Evolutionary conservation across 805 yeast genomes (phyloP), one percentile per base, ranked within the genome.

Genomic region (Yarrowia sp.): DNA sequence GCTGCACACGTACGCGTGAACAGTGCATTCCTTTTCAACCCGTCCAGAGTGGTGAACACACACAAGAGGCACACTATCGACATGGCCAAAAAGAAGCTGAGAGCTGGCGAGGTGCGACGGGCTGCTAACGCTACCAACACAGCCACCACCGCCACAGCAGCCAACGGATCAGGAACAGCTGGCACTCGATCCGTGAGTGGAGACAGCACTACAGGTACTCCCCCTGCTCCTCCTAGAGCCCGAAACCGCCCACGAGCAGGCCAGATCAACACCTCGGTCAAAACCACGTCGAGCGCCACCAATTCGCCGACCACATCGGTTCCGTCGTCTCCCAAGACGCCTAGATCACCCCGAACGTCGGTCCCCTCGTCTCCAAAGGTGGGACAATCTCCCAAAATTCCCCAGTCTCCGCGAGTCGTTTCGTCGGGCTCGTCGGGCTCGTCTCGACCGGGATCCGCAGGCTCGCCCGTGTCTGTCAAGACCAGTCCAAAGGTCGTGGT

Each of bases 1-100:
- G 38, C 49, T 56, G 64, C 64, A 56, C 64, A 56, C 64, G 49
- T 42, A 56, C 64, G 59, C 59, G 59, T 53, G 59, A 53, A 53
- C 59, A 53, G 59, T 53, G 59, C 59, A 53, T 53, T 53, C 59
- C 45, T 53, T 52, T 49, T 52, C 42, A 52, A 52, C 46, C 46
- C 15, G 61, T 40, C 61, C 5, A 38, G n/a, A 12, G 46, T 55
- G 46, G 43, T 40, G 43, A 55, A 55, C 36, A 38, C 46, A 16
- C 56, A 16, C 36, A 26, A 16, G 5, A 12, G 58, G 58, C 46
- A 40, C 61, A 26, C 35, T 8, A 40, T 12, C 64, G 42, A 56
- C 64, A 56, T 56, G 64, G 64, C 64, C 38, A 56, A 56, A 43
- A 56, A 56, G 64, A 56, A 56, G 49, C 26, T 56, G 64, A 42